Percentiles rank a stretch among this genome's conserved stretches.
Conservation (phyloP, 2,329 filamentous ascomycete genomes). For the Pseudomassariella vexata region DNA sequence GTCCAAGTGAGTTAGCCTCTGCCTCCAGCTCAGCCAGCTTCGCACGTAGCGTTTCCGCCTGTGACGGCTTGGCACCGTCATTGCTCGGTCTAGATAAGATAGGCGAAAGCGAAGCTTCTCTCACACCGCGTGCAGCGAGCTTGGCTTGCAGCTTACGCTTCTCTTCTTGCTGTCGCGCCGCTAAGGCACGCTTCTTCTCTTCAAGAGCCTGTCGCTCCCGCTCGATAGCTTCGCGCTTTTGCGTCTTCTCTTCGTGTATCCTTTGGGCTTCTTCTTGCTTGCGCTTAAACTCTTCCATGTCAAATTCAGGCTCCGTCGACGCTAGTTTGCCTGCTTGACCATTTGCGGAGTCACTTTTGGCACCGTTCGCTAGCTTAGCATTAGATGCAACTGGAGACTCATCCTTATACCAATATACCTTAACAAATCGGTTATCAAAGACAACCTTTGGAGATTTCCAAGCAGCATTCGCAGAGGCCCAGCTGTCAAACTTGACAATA, state of each 20-base stretch:
- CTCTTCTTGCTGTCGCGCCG: conserved; percentile 60
- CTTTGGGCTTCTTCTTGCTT: conserved; percentile 70
- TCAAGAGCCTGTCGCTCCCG: conserved; percentile 59
- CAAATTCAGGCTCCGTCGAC: conserved; percentile 47
- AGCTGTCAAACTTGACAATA: conserved; percentile 62
- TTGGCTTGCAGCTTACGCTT: conserved; percentile 56
- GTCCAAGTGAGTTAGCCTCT: conserved; percentile 64
- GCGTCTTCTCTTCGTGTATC: conserved; percentile 58
- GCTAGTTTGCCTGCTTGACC: conserved; percentile 15
- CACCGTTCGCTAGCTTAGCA: conserved; percentile 22
- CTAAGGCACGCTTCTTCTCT: conserved; percentile 53
- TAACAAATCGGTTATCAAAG: conserved; percentile 82
- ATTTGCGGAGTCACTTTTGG: conserved; percentile 20
- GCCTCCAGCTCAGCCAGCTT: conserved; percentile 68
- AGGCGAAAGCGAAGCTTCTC: conserved; percentile 15
- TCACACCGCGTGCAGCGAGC: conserved; percentile 46
- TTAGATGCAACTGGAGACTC: conserved; percentile 27
- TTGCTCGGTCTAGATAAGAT: conserved; percentile 14
- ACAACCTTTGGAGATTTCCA: conserved; percentile 74
- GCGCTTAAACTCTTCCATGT: conserved; percentile 62
- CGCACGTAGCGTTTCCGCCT: conserved; percentile 62
- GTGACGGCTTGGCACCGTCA: conserved; percentile 27
- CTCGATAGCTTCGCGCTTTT: conserved; percentile 58
- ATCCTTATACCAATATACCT: conserved; percentile 71
- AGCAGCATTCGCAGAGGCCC: conserved; percentile 61